phyloP scores from a whole-genome alignment of 1,284 basidiomycete genomes.

The Dichomitus squalens region DNA sequence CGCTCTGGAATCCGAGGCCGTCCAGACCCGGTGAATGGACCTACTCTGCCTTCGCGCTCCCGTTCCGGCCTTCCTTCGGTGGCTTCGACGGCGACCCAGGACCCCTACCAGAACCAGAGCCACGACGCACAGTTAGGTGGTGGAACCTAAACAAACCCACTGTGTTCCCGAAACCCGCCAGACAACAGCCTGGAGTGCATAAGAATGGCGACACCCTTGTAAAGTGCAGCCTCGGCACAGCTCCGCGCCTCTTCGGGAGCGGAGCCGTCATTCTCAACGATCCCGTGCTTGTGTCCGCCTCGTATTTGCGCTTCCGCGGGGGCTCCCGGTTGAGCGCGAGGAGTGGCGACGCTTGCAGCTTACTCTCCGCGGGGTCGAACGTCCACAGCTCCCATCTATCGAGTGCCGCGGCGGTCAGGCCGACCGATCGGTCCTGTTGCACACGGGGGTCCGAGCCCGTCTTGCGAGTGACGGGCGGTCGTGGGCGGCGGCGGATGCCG shows the following conservation, averaged over 20 bases:
- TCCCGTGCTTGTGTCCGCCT: conserved; percentile 21
- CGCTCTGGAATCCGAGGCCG: not conserved
- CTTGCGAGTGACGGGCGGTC: conserved; percentile 42
- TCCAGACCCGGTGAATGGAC: not conserved
- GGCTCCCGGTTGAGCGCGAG: conserved; percentile 42
- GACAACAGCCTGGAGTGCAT: conserved; percentile 47
- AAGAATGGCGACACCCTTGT: conserved; percentile 71
- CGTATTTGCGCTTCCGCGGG: conserved; percentile 12
- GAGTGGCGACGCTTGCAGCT: conserved; percentile 53
- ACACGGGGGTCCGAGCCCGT: conserved; percentile 20
- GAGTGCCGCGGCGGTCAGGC: conserved; percentile 61
- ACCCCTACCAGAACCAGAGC: not conserved
- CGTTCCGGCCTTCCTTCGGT: conserved; percentile 15
- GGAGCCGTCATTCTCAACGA: conserved; percentile 9
- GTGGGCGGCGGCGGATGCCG: conserved; percentile 66
- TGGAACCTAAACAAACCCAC: conserved; percentile 57
- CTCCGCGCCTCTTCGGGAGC: conserved; percentile 16
- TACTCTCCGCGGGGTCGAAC: conserved; percentile 57
- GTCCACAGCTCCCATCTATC: conserved; percentile 83
- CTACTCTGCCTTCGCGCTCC: conserved; percentile 13
- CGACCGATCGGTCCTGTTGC: conserved; percentile 35
- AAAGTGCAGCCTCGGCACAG: conserved; percentile 67
- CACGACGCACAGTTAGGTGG: not conserved
- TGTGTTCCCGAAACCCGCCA: conserved; percentile 82
- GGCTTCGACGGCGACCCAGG: conserved; percentile 7